phyloP scores from a whole-genome alignment of 164 flowering plant genomes.

The Taxillus chinensis region DNA sequence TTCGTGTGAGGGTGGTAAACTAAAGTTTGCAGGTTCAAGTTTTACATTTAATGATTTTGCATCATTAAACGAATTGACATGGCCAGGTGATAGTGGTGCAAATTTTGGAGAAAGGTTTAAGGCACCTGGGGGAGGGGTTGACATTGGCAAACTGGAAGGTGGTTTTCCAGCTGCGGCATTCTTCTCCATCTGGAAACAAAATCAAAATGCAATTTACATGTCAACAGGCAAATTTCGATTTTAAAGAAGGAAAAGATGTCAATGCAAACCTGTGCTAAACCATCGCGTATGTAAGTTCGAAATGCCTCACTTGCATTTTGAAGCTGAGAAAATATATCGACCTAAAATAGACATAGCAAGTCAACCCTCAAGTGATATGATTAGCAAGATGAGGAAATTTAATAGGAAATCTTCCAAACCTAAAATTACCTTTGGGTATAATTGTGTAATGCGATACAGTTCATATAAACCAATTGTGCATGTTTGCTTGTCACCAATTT shows the following conservation, averaged over 20 bases:
- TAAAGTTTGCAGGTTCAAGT: constrained; percentile 48
- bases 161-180: constrained; percentile 96
- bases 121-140: constrained; percentile 90
- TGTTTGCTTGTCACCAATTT: constrained; percentile 98
- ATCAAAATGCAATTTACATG: neutral
- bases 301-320: constrained; percentile 99
- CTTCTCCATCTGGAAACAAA: constrained; percentile 73
- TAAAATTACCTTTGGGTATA: constrained; percentile 77
- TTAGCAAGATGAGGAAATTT: neutral
- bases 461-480: constrained; percentile 89
- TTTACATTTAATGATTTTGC: constrained; percentile 34
- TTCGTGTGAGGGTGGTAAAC: constrained; percentile 52
- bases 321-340: constrained; percentile 95
- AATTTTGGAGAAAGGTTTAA: constrained; percentile 56
- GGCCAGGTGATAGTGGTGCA: constrained; percentile 73
- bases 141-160: constrained; percentile 74
- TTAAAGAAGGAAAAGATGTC: neutral
- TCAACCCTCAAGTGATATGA: neutral
- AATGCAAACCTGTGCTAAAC: constrained; percentile 72
- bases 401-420: neutral
- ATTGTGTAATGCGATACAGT: constrained; percentile 82
- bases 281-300: constrained; percentile 95
- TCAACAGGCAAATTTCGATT: too few relatives aligned
- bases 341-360: constrained; percentile 31
- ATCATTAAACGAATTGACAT: constrained; percentile 49